Conservation (phyloP, 2,329 filamentous ascomycete genomes). For the Pestalotiopsis sp. region DNA sequence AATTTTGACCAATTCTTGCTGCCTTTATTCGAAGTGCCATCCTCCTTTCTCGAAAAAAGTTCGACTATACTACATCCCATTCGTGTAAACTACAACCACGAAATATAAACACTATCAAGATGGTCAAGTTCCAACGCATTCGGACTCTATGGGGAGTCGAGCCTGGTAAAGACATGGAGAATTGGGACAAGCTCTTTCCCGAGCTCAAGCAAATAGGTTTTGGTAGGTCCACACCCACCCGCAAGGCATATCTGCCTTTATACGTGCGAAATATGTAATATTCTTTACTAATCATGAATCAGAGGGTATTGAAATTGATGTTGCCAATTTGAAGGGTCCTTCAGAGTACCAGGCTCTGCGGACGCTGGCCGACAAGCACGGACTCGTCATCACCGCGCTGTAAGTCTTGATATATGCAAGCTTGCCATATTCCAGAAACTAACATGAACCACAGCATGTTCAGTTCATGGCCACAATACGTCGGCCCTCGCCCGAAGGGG, state of each 20-base stretch:
- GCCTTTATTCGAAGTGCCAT: too few relatives aligned
- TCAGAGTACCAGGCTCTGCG: not conserved
- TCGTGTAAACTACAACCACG: not conserved
- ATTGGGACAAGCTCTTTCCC: slow-evolving; percentile 9
- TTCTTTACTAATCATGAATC: not conserved
- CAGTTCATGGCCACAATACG: slow-evolving; percentile 16
- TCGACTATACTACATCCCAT: not conserved
- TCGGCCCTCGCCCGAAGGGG: slow-evolving; percentile 12
- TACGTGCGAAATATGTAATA: not conserved
- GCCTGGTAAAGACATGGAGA: not conserved
- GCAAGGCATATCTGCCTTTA: not conserved
- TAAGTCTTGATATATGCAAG: not conserved
- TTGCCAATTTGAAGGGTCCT: not conserved
- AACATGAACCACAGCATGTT: slow-evolving; percentile 12
- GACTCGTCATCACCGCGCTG: not conserved
- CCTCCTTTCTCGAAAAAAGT: too few relatives aligned
- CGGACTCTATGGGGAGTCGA: slow-evolving; percentile 11
- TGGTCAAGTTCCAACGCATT: not conserved
- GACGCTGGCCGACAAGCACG: not conserved
- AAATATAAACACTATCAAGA: not conserved
- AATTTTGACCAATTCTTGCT: too few relatives aligned
- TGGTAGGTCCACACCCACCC: not conserved
- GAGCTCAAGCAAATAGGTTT: slow-evolving; percentile 6
- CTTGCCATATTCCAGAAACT: not conserved
- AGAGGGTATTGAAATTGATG: slow-evolving; percentile 9